Base-by-base conservation (phyloP, 805 yeast species). In the Saccharomyces kudriavzevii region DNA sequence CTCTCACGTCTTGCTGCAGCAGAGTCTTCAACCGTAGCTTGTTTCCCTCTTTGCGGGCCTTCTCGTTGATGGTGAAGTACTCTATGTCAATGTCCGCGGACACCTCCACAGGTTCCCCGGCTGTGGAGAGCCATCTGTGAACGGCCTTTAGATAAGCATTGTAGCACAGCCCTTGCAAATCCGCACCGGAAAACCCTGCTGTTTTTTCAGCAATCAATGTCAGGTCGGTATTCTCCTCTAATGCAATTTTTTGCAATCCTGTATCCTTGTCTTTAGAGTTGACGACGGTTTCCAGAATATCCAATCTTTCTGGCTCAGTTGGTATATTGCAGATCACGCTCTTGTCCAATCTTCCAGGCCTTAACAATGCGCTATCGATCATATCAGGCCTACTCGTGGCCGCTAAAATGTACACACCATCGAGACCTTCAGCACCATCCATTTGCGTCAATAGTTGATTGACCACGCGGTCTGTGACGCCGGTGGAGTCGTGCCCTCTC, bases 351-450 rank as follows among this genome's bases (percentile, higher is more conserved):
- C 99, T 83, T 5, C 99, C 99, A 0, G 99, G 99, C 69, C 99
- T 83, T 54, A 94, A 72, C 53, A 94, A 76, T 0, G 99, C 99
- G 2, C 96, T 85, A 68, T 94, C 99, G 58, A 94, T 91, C 60
- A 94, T 77, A 64, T 94, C 99, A 0, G 99, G 99, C 62, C 99
- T 78, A 61, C 94, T 84, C 0, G 98, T 94, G 1, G 98, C 99
- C 0, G 98, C 98, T 26, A 94, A 75, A 0, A 94, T 96, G 66
- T 94, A 92, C 2, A 94, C 98, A 2, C 98, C 97, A 62, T 91
- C 97, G 28, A 91, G 74, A 0, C 98, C 97, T 69, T 94, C 98
- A 0, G 98, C 98, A 73, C 99, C 99, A 70, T 94, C 99, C 96
- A 94, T 91, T 67, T 94, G 97, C 0, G 99, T 94, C 62, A 94